phyloP scores from a whole-genome alignment of 441 rosid genomes.

The Daphne laureola region DNA sequence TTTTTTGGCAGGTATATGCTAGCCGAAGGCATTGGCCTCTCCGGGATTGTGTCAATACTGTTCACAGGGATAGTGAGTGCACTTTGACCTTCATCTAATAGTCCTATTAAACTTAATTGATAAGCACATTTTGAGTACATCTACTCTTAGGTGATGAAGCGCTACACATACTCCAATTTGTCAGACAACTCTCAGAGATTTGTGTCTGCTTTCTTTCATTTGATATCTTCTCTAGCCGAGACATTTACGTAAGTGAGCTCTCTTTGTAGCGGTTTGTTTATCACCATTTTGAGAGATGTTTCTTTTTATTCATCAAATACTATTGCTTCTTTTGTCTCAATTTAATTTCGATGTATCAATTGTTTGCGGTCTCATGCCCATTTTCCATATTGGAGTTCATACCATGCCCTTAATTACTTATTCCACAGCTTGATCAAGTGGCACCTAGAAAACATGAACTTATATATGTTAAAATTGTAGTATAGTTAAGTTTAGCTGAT shows the following conservation, averaged over 20 bases:
- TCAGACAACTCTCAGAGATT: slow-evolving; percentile 89
- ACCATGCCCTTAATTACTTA: too few relatives aligned
- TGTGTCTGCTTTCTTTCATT: slow-evolving; percentile 88
- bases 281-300: too few relatives aligned
- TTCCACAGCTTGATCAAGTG: too few relatives aligned
- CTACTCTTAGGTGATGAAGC: slow-evolving; percentile 87
- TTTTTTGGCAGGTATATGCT: slow-evolving; percentile 77
- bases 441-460: too few relatives aligned
- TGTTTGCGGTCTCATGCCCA: too few relatives aligned
- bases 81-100: slow-evolving; percentile 6
- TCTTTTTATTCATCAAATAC: too few relatives aligned
- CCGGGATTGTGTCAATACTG: slow-evolving; percentile 96
- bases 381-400: too few relatives aligned
- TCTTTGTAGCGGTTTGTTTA: slow-evolving; percentile 8
- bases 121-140: slow-evolving; percentile 16
- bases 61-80: slow-evolving; percentile 93
- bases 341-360: too few relatives aligned
- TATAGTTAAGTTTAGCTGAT: too few relatives aligned
- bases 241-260: slow-evolving; percentile 67
- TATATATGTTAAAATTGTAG: too few relatives aligned
- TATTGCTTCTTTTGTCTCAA: too few relatives aligned
- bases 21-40: slow-evolving; percentile 98
- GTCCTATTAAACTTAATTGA: slow-evolving; percentile 11
- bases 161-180: slow-evolving; percentile 85
- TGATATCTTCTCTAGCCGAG: slow-evolving; percentile 97